Percentiles rank a stretch among this genome's conserved stretches.
These are phyloP conservation scores for Aplosporella prunicola DNA, from an alignment of 2,329 filamentous ascomycete species.

Conservation along the genomic window DNA sequence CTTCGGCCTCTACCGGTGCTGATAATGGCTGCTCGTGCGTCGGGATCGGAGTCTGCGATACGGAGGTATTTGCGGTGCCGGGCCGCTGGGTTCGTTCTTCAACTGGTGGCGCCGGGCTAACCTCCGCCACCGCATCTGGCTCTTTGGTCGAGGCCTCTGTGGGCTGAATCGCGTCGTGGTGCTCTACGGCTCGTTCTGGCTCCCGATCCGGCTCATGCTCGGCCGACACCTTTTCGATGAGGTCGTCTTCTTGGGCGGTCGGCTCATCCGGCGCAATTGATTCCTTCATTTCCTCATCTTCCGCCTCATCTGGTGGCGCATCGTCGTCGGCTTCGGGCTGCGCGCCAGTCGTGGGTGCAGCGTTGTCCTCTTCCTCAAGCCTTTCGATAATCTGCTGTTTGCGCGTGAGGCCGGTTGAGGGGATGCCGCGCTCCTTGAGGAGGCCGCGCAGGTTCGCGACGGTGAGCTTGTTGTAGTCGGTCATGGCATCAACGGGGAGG, in stretches of 20 bases:
- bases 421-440: conserved; percentile 38
- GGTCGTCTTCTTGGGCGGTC: not conserved
- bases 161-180: conserved; percentile 4
- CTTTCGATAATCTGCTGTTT: conserved; percentile 41
- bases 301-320: conserved; percentile 6
- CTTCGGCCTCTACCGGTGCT: conserved; percentile 1
- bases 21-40: conserved; percentile 5
- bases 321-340: conserved; percentile 8
- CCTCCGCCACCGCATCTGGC: not conserved
- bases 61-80: conserved; percentile 4
- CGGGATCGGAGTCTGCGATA: conserved; percentile 11
- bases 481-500: conserved; percentile 18
- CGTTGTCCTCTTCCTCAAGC: conserved; percentile 27
- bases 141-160: not conserved
- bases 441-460: conserved; percentile 38
- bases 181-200: not conserved
- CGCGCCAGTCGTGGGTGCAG: not conserved
- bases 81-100: conserved; percentile 5
- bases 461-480: conserved; percentile 38
- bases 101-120: conserved; percentile 2
- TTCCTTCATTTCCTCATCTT: not conserved
- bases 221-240: conserved; percentile 4
- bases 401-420: conserved; percentile 36
- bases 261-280: not conserved
- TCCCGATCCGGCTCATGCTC: not conserved